Evolutionary conservation across 441 rosid species (phyloP).

Genomic region (Kokia cookei): DNA sequence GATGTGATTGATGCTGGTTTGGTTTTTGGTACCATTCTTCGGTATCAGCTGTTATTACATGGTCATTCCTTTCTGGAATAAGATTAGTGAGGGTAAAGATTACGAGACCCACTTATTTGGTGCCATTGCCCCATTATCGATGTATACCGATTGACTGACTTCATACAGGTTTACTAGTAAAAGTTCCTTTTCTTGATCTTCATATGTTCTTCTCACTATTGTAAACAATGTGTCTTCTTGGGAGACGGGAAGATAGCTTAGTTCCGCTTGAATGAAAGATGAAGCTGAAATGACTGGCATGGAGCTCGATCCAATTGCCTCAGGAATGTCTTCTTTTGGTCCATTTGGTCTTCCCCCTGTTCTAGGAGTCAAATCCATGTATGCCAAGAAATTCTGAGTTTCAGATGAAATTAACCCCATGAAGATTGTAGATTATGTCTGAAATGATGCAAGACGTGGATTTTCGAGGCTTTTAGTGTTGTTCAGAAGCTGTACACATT

Average conservation of each 20-base stretch:
- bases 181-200: background rate
- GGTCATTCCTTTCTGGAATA: constrained; percentile 7
- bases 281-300: background rate
- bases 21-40: background rate
- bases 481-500: background rate
- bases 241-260: background rate
- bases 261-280: background rate
- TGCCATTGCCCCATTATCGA: background rate
- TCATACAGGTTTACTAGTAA: background rate
- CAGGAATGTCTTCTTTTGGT: background rate
- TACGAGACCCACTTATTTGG: background rate
- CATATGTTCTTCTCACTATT: background rate
- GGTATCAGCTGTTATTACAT: background rate
- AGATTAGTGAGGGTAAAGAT: background rate
- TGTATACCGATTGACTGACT: background rate
- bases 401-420: background rate
- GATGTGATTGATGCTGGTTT: background rate
- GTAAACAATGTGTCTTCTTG: background rate
- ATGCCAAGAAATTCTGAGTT: background rate
- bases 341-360: background rate
- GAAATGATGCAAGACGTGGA: background rate
- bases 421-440: background rate
- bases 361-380: background rate
- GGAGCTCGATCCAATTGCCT: background rate
- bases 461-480: background rate